Evolutionary conservation across 192 early-diverging fungal species (phyloP), one percentile per base, ranked within the genome.

Genomic region (Backusella sp.): DNA sequence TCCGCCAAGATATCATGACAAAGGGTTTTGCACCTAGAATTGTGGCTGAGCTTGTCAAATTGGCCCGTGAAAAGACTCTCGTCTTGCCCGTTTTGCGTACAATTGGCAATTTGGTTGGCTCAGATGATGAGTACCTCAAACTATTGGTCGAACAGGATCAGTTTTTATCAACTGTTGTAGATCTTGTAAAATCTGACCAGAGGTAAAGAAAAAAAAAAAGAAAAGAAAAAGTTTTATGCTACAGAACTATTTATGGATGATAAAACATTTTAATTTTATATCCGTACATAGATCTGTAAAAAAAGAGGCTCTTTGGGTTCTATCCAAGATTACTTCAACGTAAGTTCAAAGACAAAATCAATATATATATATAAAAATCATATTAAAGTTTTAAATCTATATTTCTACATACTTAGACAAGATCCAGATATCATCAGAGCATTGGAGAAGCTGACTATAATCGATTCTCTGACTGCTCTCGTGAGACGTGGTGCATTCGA

Each of bases 291-390:
- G 88, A 73, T 80, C 89, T 0, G 85, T 93, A 26, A 90, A 91
- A 72, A 93, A 91, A 73, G 92, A 93, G 75, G 83, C 86, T 19
- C 83, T 93, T 46, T 91, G 92, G 91, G 86, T 91, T 4, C 78
- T 93, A 77, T 91, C 90, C 9, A 91, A 89, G 67, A 86, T 92
- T 59, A 92, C 92, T 0, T 90, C 91, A 5, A 75, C 80, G 73
- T 85, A 75, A 80, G 73, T 46, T 3, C 41, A 12, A 36, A 46
- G 21, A 35, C 5, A 35, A 30, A 32, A 3, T 32, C 32, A 32
- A 26, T 49, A 0, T 32, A 11, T 32, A 11, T 42, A 34, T 11
- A 12, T n/a, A n/a, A n/a, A n/a, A 35, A 68, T 37, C 41, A 28
- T 32, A n/a, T 56, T 42, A 11, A 30, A 23, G 30, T 66, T 21